phyloP scores from a whole-genome alignment of 2,329 filamentous ascomycete species.

The Aureobasidium sp. region DNA sequence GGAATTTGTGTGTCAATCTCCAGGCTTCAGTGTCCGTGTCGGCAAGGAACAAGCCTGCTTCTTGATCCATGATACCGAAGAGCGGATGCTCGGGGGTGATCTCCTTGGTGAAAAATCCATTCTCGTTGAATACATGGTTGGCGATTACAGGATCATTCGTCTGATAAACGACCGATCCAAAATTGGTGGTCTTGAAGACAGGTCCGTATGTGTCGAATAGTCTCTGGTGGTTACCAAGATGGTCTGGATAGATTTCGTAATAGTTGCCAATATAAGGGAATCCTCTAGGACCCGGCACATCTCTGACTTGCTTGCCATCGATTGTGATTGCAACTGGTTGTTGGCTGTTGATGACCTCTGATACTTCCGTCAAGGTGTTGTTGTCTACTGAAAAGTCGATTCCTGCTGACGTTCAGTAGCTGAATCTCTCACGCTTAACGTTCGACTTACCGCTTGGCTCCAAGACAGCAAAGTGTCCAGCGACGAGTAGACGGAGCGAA shows the following conservation, averaged over 20 bases:
- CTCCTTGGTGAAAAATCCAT: slow-evolving; percentile 37
- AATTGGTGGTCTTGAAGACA: slow-evolving; percentile 32
- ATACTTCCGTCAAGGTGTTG: neutral
- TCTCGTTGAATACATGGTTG: slow-evolving; percentile 28
- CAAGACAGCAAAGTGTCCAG: slow-evolving; percentile 27
- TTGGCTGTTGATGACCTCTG: slow-evolving; percentile 19
- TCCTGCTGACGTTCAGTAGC: slow-evolving; percentile 13
- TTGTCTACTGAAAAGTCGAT: slow-evolving; percentile 15
- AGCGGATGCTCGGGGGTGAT: slow-evolving; percentile 29
- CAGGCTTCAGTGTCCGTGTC: slow-evolving; percentile 48
- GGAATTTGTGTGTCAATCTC: slow-evolving; percentile 52
- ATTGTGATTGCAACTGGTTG: slow-evolving; percentile 35
- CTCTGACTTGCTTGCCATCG: slow-evolving; percentile 43
- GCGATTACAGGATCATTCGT: slow-evolving; percentile 33
- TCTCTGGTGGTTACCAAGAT: slow-evolving; percentile 36
- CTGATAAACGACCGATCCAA: slow-evolving; percentile 30
- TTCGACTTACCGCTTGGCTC: slow-evolving; percentile 22
- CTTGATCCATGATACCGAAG: slow-evolving; percentile 27
- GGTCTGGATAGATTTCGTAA: slow-evolving; percentile 34
- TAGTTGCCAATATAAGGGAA: slow-evolving; percentile 33
- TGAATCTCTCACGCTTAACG: neutral
- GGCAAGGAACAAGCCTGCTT: slow-evolving; percentile 27
- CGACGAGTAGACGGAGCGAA: slow-evolving; percentile 23
- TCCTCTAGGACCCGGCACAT: slow-evolving; percentile 32
- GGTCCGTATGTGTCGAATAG: slow-evolving; percentile 34